These are phyloP conservation scores for Spathaspora arborariae DNA, from an alignment of 805 yeast genomes.

Conservation along the genomic window DNA sequence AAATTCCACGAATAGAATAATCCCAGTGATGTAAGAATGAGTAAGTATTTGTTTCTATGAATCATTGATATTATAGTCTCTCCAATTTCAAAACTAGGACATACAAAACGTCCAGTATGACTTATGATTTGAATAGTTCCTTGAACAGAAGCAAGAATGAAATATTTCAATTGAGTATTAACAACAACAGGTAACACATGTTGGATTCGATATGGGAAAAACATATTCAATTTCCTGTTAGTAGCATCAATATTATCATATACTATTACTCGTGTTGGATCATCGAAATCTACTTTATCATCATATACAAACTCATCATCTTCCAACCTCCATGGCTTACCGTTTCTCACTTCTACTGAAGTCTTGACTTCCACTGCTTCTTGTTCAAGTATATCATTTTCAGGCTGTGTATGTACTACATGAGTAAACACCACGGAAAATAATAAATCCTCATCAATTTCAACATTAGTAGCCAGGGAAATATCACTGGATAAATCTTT, in stretches of 20 bases:
- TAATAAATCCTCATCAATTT: constrained; percentile 33
- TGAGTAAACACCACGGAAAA: constrained; percentile 36
- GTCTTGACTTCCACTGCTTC: constrained; percentile 20
- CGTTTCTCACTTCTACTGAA: constrained; percentile 39
- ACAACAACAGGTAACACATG: constrained; percentile 41
- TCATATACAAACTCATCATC: constrained; percentile 33
- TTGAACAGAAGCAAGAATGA: constrained; percentile 55
- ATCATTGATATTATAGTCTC: constrained; percentile 37
- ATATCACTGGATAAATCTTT: constrained; percentile 23
- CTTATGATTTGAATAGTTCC: constrained; percentile 50
- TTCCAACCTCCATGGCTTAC: constrained; percentile 36
- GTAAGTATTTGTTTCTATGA: constrained; percentile 28
- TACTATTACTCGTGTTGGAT: constrained; percentile 44
- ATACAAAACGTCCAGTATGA: constrained; percentile 42
- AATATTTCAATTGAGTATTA: constrained; percentile 33
- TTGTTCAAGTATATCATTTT: constrained; percentile 5
- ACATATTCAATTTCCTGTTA: constrained; percentile 30
- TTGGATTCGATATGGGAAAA: constrained; percentile 46
- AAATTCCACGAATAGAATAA: constrained; percentile 50
- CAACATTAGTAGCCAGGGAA: constrained; percentile 23
- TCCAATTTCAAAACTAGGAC: constrained; percentile 54
- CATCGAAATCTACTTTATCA: constrained; percentile 41
- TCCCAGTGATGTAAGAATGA: constrained; percentile 50
- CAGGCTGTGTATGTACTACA: constrained; percentile 19
- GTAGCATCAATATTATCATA: constrained; percentile 33